Evolutionary conservation across 192 early-diverging fungal species (phyloP), one percentile per base, ranked within the genome.

Genomic region (Chytriomyces confervae): DNA sequence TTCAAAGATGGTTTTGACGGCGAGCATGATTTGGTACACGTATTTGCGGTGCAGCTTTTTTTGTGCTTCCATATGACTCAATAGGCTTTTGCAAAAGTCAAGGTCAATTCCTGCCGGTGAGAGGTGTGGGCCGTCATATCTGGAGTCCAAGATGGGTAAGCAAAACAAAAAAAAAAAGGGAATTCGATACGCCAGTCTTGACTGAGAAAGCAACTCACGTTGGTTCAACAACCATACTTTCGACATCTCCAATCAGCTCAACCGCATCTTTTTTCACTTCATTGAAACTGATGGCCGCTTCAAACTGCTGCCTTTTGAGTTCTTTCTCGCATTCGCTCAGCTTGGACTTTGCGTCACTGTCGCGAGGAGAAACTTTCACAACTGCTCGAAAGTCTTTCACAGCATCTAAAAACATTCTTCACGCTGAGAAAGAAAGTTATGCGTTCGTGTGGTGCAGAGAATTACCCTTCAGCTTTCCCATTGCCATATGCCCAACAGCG

Each of bases 21-120:
- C 91, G 51, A 95, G 71, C 67, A 99, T 86, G 61, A 98, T 95
- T 86, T 92, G 81, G 75, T 91, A 95, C 50, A 93, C 88, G 82
- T 96, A 98, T 76, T 96, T 95, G 23, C 87, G 86, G 65, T 97
- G 96, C 80, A 98, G 86, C 81, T 91, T 95, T 85, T 96, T 97
- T 79, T 98, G 94, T 27, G 90, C 87, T 69, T 92, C 91, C 86
- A 97, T 93, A 75, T 90, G 87, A 36, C 91, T 89, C 36, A 95
- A 83, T 84, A 98, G 83, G 20, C 84, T 83, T 64, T 91, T 79
- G 23, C 95, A 90, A 91, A 98, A 99, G 36, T 91, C 89, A 74
- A 86, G 80, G 23, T 91, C 91, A 62, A 97, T 87, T 61, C 92
- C 92, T 24, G 90, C 87, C 23, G 87, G 89, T 3, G 88, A 75